Percentiles rank a stretch among this genome's conserved stretches.
Evolutionary conservation across 2,329 filamentous ascomycete genomes (phyloP).

Genomic region (Bipolaris oryzae): DNA sequence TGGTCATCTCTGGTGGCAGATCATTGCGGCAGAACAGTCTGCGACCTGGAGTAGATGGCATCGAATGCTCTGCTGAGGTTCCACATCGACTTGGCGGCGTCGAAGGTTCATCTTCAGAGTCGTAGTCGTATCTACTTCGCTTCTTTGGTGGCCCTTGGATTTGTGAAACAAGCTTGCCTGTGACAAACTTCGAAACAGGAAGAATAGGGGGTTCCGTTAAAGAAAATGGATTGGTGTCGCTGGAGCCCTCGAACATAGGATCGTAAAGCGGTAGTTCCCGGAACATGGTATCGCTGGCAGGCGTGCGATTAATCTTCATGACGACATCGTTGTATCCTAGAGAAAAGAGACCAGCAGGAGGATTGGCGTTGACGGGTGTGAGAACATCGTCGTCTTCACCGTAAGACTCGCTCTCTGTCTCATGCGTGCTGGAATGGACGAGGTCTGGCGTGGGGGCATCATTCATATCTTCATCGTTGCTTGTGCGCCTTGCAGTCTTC

Average conservation of each 20-base stretch:
- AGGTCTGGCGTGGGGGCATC: slow-evolving; percentile 50
- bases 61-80: slow-evolving; percentile 51
- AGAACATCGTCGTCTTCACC: slow-evolving; percentile 49
- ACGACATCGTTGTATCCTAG: slow-evolving; percentile 82
- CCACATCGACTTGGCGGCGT: slow-evolving; percentile 46
- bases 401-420: slow-evolving; percentile 49
- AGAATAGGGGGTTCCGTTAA: slow-evolving; percentile 64
- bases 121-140: slow-evolving; percentile 81
- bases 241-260: slow-evolving; percentile 39
- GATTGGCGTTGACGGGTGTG: slow-evolving; percentile 55
- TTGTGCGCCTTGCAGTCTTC: slow-evolving; percentile 15
- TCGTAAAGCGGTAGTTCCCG: slow-evolving; percentile 82
- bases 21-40: slow-evolving; percentile 52
- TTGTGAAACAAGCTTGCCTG: slow-evolving; percentile 76
- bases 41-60: slow-evolving; percentile 49
- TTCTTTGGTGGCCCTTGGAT: slow-evolving; percentile 71
- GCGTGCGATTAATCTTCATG: slow-evolving; percentile 76
- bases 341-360: slow-evolving; percentile 79
- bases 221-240: slow-evolving; percentile 41
- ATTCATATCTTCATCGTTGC: slow-evolving; percentile 41
- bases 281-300: slow-evolving; percentile 76
- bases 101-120: slow-evolving; percentile 67
- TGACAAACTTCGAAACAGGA: slow-evolving; percentile 84
- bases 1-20: slow-evolving; percentile 70
- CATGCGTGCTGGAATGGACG: slow-evolving; percentile 44